A percentile compares a stretch with the other conserved stretches of the same genome.
These are phyloP conservation scores for Kodamaea laetipori DNA, from an alignment of 805 yeast genomes.

Conservation along the genomic window DNA sequence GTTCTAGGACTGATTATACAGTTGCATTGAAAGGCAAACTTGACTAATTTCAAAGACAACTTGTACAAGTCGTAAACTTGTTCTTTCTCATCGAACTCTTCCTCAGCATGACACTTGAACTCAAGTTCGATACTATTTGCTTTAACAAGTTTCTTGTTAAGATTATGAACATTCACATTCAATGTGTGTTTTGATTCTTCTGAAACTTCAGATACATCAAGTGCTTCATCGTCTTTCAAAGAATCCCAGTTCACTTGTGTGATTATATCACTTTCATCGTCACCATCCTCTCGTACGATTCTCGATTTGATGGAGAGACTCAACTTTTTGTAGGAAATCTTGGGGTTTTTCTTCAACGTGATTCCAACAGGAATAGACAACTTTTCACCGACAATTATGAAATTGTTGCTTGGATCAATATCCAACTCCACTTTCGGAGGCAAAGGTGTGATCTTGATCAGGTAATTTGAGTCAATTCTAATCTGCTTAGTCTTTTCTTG, in stretches of 20 bases:
- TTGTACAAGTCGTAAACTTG: constrained; percentile 25
- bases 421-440: constrained; percentile 14
- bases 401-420: constrained; percentile 11
- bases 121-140: constrained; percentile 21
- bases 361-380: constrained; percentile 24
- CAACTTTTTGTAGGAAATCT: constrained; percentile 23
- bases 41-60: constrained; percentile 26
- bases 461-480: background rate
- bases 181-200: constrained; percentile 18
- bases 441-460: constrained; percentile 14
- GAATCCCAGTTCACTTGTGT: constrained; percentile 36
- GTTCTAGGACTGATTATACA: constrained; percentile 30
- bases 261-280: constrained; percentile 18
- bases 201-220: constrained; percentile 18
- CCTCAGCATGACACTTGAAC: constrained; percentile 27
- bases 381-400: constrained; percentile 35
- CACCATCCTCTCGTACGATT: constrained; percentile 16
- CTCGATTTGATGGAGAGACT: constrained; percentile 24
- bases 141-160: constrained; percentile 18
- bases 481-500: constrained; percentile 9
- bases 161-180: constrained; percentile 25
- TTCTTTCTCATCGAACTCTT: constrained; percentile 18
- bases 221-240: constrained; percentile 43
- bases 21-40: constrained; percentile 25
- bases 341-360: constrained; percentile 17